Base-by-base conservation (phyloP, 768 basidiomycete genomes). In the Mycena rosella region DNA sequence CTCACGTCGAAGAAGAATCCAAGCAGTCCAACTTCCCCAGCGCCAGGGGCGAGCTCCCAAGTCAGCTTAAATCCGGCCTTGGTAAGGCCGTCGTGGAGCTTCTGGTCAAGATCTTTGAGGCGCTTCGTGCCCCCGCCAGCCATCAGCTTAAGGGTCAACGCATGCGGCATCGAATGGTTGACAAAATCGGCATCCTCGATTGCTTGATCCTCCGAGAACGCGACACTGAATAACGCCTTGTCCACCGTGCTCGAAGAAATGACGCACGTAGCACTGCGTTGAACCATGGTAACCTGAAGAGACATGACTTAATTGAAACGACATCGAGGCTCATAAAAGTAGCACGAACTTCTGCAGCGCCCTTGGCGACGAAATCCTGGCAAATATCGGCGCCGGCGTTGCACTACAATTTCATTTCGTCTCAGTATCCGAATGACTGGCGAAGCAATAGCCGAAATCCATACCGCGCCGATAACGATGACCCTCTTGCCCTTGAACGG, bases 61-160 rank as follows among this genome's bases (percentile, higher is more conserved):
- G 69, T 77, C 18, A 71, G 40, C 40, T 75, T 77, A 70, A 80
- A 79, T 20, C 79, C 79, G 5, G 69, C 72, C 38, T 67, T 74
- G 44, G 68, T 52, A n/a, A 81, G 66, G 34, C 49, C 71, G 2
- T 72, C 65, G 7, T 59, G 68, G 15, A 74, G 60, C 40, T 60
- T 47, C 36, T 52, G n/a, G 53, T 69, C 68, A 20, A 55, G 4
- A 7, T 26, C 45, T 36, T 69, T 69, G 20, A 69, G n/a, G 7
- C 38, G 51, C 30, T 69, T 58, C 34, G 63, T 60, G 7, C 17
- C 34, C 15, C 51, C 51, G 11, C 63, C 68, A 9, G 24, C 27
- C 0, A 63, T 63, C 15, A 60, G 40, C 54, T 71, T 70, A 63
- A 71, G 60, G n/a, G 68, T 45, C 36, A 76, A 61, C 2, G 71